A percentile compares a stretch with the other conserved stretches of the same genome.
phyloP scores from a whole-genome alignment of 2,329 filamentous ascomycete genomes.

The Epichloe brachyelytri region DNA sequence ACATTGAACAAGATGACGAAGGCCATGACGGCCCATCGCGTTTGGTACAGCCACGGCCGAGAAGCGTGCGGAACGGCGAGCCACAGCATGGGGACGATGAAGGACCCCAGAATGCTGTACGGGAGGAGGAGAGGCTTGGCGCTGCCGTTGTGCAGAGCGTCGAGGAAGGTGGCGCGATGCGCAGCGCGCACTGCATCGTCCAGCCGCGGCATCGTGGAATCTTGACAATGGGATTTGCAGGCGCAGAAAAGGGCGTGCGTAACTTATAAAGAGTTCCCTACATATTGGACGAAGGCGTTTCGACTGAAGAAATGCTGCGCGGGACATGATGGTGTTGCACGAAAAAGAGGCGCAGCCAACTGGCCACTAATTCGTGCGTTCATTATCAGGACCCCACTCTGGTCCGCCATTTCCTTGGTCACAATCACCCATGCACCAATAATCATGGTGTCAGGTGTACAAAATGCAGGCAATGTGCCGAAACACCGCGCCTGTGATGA shows the following conservation, averaged over 20 bases:
- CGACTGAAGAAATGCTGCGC: no score
- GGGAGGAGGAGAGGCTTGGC: slow-evolving; percentile 39
- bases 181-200: slow-evolving; percentile 15
- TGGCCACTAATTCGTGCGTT: no score
- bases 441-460: not conserved
- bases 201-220: slow-evolving; percentile 7
- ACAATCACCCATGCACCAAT: not conserved
- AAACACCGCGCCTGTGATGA: slow-evolving; percentile 55
- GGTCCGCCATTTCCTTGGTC: not conserved
- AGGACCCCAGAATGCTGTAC: slow-evolving; percentile 32
- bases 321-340: no score
- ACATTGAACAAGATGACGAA: slow-evolving; percentile 30
- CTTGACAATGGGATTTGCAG: no score
- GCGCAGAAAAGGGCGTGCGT: no score
- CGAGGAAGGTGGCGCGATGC: slow-evolving; percentile 25
- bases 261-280: no score
- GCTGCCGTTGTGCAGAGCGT: slow-evolving; percentile 23
- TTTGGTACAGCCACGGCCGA: slow-evolving; percentile 35
- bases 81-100: slow-evolving; percentile 40
- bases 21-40: slow-evolving; percentile 35
- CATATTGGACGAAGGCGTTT: no score
- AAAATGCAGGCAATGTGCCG: slow-evolving; percentile 14
- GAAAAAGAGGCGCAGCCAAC: no score
- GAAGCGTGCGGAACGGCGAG: slow-evolving; percentile 41
- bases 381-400: not conserved